Evolutionary conservation across 2,329 filamentous ascomycete genomes (phyloP).

Genomic region (Fusarium continuum): DNA sequence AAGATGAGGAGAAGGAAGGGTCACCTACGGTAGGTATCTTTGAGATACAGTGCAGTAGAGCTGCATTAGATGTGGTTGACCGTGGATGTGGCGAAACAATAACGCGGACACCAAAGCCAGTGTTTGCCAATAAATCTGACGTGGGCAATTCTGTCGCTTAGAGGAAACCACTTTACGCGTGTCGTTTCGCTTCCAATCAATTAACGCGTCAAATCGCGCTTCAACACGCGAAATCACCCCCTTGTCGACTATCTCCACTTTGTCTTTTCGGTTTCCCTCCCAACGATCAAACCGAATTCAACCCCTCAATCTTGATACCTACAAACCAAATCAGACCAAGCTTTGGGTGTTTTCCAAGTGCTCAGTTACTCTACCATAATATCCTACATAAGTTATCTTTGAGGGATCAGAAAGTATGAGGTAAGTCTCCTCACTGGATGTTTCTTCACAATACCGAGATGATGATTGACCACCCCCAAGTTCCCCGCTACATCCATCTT

Average conservation of each 20-base stretch:
- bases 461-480: conserved; percentile 54
- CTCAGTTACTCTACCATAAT: conserved; percentile 6
- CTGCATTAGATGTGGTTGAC: conserved; percentile 4
- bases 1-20: conserved; percentile 19
- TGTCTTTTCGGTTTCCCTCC: conserved; percentile 30
- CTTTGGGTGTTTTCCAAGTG: not conserved
- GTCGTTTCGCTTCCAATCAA: conserved; percentile 47
- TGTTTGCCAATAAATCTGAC: accelerated
- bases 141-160: conserved; percentile 3
- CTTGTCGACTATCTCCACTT: conserved; percentile 31
- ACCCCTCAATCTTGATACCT: conserved; percentile 36
- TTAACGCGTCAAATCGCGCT: conserved; percentile 55
- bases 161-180: conserved; percentile 50
- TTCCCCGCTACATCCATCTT: conserved; percentile 87
- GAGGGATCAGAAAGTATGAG: conserved; percentile 25
- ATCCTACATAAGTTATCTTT: conserved; percentile 5
- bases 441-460: not conserved
- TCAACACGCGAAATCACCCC: conserved; percentile 41
- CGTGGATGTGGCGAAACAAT: conserved; percentile 21
- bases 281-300: conserved; percentile 31
- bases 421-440: not conserved
- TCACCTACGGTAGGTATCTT: conserved; percentile 5
- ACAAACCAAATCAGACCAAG: conserved; percentile 6
- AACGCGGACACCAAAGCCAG: not conserved
- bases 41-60: not conserved